Evolutionary conservation across 176 grass and related monocot genomes (phyloP).

Genomic region (Cymbopogon citratus): DNA sequence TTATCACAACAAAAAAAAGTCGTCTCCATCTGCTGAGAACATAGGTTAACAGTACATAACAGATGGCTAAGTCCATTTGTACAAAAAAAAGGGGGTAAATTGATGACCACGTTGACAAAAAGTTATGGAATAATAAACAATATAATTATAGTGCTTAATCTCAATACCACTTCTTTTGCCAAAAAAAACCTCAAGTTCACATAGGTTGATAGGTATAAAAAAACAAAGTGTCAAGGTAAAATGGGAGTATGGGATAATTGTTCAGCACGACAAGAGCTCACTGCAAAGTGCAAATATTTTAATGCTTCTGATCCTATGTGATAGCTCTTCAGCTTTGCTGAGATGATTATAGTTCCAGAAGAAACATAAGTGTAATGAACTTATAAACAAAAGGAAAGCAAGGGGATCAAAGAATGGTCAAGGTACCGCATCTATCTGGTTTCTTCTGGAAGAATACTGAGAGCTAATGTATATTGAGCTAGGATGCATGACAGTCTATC

Average conservation of each 20-base stretch:
- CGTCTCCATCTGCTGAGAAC: neutral
- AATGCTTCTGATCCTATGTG: neutral
- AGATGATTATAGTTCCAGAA: neutral
- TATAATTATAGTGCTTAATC: neutral
- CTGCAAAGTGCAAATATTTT: neutral
- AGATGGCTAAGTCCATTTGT: neutral
- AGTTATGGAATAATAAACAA: neutral
- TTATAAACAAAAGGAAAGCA: neutral
- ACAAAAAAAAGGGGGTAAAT: neutral
- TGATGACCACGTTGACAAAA: neutral
- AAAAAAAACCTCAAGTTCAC: neutral
- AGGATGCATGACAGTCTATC: neutral
- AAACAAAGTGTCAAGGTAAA: constrained; percentile 17
- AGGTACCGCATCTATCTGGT: neutral
- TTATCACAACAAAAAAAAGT: neutral
- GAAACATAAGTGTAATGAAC: neutral
- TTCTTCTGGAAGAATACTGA: neutral
- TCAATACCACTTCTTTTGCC: neutral
- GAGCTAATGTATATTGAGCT: neutral
- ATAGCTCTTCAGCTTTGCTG: neutral
- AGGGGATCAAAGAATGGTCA: neutral
- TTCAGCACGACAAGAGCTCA: neutral
- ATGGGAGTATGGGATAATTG: neutral
- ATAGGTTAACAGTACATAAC: neutral
- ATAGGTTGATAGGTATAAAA: neutral